Conservation (phyloP, 148 eudicot species). For the Fagopyrum homotropicum region DNA sequence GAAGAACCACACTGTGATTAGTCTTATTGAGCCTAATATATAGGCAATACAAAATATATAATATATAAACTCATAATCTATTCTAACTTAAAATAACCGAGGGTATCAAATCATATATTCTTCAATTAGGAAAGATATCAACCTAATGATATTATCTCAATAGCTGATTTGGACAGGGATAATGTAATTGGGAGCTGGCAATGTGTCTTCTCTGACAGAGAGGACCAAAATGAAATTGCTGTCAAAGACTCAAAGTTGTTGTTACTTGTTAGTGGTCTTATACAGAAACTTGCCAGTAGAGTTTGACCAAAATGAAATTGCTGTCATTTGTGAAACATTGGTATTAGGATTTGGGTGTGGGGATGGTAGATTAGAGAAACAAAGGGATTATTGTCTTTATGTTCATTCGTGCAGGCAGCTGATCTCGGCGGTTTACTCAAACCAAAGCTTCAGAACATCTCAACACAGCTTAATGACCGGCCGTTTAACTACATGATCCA, state of each 20-base stretch:
- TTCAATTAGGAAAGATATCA: too few species aligned
- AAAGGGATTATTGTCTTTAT: background rate
- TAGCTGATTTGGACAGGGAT: constrained; percentile 39
- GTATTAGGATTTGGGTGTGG: too few species aligned
- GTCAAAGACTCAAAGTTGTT: constrained; percentile 36
- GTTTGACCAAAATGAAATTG: constrained; percentile 32
- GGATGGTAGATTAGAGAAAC: too few species aligned
- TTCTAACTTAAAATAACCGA: too few species aligned
- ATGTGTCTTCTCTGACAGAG: constrained; percentile 28
- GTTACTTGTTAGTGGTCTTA: constrained; percentile 43
- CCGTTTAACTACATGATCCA: constrained; percentile 92
- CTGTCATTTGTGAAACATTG: background rate
- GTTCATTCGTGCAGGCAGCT: constrained; percentile 44
- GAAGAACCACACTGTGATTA: too few species aligned
- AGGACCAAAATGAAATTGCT: constrained; percentile 52
- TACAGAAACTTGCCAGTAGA: constrained; percentile 32
- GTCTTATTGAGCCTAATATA: too few species aligned
- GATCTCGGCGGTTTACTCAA: constrained; percentile 83
- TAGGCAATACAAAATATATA: too few species aligned
- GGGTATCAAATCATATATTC: too few species aligned
- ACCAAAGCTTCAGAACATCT: constrained; percentile 70
- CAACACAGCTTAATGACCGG: constrained; percentile 71
- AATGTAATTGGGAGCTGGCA: constrained; percentile 45
- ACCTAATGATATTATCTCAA: too few species aligned
- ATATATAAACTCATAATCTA: too few species aligned